Evolutionary conservation across 2,329 filamentous ascomycete species (phyloP), one percentile per base, ranked within the genome.

Genomic region (Cladosporium sp.): DNA sequence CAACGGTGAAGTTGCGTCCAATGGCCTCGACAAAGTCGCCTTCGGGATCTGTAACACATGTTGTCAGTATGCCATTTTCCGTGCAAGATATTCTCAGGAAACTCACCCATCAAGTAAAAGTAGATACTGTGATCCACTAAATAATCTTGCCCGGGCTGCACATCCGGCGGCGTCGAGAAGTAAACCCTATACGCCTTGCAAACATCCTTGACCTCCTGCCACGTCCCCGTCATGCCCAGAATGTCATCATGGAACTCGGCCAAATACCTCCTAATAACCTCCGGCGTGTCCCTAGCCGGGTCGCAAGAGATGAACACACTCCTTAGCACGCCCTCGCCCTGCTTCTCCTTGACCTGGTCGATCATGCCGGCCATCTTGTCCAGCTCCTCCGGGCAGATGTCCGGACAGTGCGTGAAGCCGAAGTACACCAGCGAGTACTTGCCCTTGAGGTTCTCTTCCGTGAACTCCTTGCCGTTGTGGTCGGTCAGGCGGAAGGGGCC

Each of bases 311-410:
- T 89, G 70, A 99, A 97, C 52, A 99, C 78, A 22, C 92, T 89
- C 24, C 84, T 75, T 58, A 96, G 72, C 43, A 76, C 69, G 9
- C 56, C 57, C 45, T 73, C 67, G 30, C 75, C 75, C 57, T 70
- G 70, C 54, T 69, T 67, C 47, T 70, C 69, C 36, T 72, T 70
- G 37, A 84, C 79, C 53, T 75, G 75, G 66, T 99, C 90, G 65
- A 95, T 86, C 82, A 97, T 96, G 52, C 80, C 79, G n/a, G 92
- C 88, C 91, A 99, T 96, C 77, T 99, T 99, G 75, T 99, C 93
- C 62, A 99, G 85, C 73, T 99, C 93, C 66, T 99, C 93, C 29
- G 93, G 93, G 75, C 93, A 99, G 68, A 99, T 99, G 68, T 99
- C 93, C 19, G 93, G 93, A 69, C 93, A 99, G 71, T 96, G 91